Evolutionary conservation across 495 filamentous ascomycete genomes (phyloP).

Genomic region (Penicillium soppii): DNA sequence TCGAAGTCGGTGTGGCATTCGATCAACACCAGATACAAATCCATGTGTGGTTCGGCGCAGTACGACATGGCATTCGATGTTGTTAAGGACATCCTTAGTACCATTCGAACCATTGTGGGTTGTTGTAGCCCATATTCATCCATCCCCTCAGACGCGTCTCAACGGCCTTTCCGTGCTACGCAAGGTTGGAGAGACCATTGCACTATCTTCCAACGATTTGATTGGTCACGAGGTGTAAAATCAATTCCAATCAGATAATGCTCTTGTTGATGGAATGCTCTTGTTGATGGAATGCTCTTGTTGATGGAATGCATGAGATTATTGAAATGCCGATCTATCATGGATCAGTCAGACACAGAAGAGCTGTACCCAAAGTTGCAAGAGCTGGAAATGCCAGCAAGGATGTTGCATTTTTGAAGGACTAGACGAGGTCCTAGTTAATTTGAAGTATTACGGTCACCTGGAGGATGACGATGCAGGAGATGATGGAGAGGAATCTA

Average conservation of each 20-base stretch:
- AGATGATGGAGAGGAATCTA: not conserved
- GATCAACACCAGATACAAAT: slow-evolving; percentile 1
- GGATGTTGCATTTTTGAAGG: slow-evolving; percentile 5
- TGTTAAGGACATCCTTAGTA: not conserved
- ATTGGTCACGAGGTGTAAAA: slow-evolving; percentile 17
- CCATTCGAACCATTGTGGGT: not conserved
- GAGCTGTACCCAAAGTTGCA: slow-evolving; percentile 5
- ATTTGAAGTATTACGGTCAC: too few relatives aligned
- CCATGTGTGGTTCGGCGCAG: not conserved
- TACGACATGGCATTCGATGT: slow-evolving; percentile 1
- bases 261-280: slow-evolving; percentile 17
- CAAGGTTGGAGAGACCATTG: slow-evolving; percentile 23
- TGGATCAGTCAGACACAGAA: not conserved
- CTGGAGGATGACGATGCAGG: too few relatives aligned
- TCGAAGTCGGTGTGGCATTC: not conserved
- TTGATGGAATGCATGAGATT: slow-evolving; percentile 12
- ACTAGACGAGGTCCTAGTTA: slow-evolving; percentile 3
- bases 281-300: too few relatives aligned
- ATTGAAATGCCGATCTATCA: not conserved
- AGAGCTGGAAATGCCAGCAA: slow-evolving; percentile 10
- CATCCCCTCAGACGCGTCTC: slow-evolving; percentile 9
- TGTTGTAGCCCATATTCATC: slow-evolving; percentile 8
- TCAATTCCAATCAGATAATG: slow-evolving; percentile 2
- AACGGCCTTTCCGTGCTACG: slow-evolving; percentile 18
- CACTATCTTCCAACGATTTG: slow-evolving; percentile 3